These are phyloP conservation scores for Trichoderma afroharzianum DNA, from an alignment of 2,329 filamentous ascomycete genomes.

Conservation along the genomic window DNA sequence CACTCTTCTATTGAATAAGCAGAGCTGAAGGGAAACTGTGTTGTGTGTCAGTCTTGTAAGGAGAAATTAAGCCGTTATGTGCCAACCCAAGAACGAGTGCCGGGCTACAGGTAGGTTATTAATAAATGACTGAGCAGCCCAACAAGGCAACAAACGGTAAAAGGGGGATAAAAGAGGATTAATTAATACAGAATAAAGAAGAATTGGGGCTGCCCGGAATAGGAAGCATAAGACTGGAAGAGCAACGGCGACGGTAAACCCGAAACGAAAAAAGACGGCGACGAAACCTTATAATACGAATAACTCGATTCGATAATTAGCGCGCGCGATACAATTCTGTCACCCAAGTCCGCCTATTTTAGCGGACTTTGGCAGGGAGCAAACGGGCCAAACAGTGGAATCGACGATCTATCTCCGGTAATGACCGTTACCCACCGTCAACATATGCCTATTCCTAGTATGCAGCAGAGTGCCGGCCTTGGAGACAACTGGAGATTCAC, in stretches of 20 bases:
- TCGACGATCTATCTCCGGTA: conserved; percentile 1
- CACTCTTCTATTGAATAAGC: not conserved
- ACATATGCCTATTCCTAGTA: not conserved
- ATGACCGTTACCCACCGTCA: not conserved
- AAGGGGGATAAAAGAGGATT: not conserved
- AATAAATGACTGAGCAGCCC: not conserved
- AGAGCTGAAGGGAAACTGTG: not conserved
- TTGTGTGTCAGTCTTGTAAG: not conserved
- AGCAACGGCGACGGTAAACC: not conserved
- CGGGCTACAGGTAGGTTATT: not conserved
- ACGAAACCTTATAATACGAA: not conserved
- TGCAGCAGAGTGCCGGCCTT: not conserved
- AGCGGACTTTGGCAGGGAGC: not conserved
- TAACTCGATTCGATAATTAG: not conserved
- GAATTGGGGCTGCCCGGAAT: not conserved
- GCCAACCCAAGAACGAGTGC: not conserved
- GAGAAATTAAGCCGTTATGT: not conserved
- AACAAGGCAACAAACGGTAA: not conserved
- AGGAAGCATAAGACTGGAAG: not conserved
- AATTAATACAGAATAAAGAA: not conserved
- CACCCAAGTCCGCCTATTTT: not conserved
- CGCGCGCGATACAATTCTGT: not conserved
- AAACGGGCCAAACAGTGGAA: not conserved
- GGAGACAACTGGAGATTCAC: not conserved
- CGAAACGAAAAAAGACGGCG: not conserved